A percentile compares a stretch with the other conserved stretches of the same genome.
phyloP scores from a whole-genome alignment of 1,284 basidiomycete genomes.

The Takashimella tepidaria region DNA sequence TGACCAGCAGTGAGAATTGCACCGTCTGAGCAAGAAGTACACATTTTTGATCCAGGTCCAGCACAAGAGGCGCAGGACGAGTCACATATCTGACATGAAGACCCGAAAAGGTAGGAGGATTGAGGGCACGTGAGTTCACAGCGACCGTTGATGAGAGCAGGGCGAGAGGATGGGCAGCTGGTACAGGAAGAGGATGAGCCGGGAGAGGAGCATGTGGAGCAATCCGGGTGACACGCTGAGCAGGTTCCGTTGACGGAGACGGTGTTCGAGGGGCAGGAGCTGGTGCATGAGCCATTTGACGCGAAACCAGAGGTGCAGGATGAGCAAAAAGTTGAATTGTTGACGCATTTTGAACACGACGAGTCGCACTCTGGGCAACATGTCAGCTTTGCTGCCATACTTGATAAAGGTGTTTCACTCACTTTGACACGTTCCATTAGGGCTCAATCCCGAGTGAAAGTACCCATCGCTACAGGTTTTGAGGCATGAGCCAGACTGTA shows the following conservation, averaged over 20 bases:
- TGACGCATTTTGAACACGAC: slow-evolving; percentile 42
- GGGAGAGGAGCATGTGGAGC: slow-evolving; percentile 39
- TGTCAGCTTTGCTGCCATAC: not conserved
- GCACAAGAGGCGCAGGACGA: slow-evolving; percentile 40
- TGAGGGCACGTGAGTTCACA: slow-evolving; percentile 43
- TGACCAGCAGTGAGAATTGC: slow-evolving; percentile 32
- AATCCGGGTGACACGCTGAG: slow-evolving; percentile 45
- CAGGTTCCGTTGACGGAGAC: slow-evolving; percentile 38
- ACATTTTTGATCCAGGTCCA: slow-evolving; percentile 22
- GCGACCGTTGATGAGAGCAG: slow-evolving; percentile 38
- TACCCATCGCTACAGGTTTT: slow-evolving; percentile 36
- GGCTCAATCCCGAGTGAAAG: slow-evolving; percentile 22
- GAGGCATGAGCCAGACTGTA: slow-evolving; percentile 41
- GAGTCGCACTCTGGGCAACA: slow-evolving; percentile 42
- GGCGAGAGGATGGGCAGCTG: slow-evolving; percentile 40
- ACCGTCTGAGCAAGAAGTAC: slow-evolving; percentile 42
- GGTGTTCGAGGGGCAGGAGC: slow-evolving; percentile 38
- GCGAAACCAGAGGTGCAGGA: slow-evolving; percentile 37
- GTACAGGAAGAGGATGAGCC: slow-evolving; percentile 25
- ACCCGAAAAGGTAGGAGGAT: slow-evolving; percentile 30
- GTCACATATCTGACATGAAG: slow-evolving; percentile 40
- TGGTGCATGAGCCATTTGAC: slow-evolving; percentile 40
- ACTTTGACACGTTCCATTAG: slow-evolving; percentile 45
- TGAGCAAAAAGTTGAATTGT: slow-evolving; percentile 36
- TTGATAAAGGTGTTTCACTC: slow-evolving; percentile 8